These are phyloP conservation scores for Picea abies DNA, from an alignment of 83 land plant species.

Conservation along the genomic window DNA sequence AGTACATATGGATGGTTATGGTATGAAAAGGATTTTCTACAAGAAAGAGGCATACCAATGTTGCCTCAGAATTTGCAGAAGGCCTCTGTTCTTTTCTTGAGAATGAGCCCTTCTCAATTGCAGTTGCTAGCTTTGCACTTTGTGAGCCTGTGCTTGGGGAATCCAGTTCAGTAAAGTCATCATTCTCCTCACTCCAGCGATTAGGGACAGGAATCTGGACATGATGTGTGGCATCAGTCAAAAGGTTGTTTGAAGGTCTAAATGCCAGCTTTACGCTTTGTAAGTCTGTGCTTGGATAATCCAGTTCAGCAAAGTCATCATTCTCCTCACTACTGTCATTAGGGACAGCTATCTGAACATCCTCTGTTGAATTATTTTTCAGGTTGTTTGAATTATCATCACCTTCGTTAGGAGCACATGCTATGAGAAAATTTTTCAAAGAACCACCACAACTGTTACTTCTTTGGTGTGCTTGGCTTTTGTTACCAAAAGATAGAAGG, in stretches of 20 bases:
- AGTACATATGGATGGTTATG: neutral
- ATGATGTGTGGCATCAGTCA: neutral
- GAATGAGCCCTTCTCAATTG: neutral
- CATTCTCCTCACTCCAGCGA: neutral
- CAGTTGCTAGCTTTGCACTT: neutral
- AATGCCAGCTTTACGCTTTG: neutral
- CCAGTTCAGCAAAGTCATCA: conserved; percentile 7
- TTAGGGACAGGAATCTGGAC: neutral
- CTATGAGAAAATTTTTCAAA: neutral
- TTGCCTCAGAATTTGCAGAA: conserved; percentile 10
- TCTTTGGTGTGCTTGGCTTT: neutral
- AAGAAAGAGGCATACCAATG: neutral
- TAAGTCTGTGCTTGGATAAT: neutral
- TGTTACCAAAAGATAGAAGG: neutral
- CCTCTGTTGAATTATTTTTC: neutral
- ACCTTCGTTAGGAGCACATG: neutral
- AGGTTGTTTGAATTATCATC: conserved; percentile 2
- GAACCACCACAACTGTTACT: neutral
- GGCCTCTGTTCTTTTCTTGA: neutral
- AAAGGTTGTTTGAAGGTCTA: no score
- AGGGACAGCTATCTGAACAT: neutral
- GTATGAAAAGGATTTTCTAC: neutral
- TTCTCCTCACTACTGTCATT: neutral
- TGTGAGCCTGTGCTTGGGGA: neutral
- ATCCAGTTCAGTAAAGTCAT: conserved; percentile 6